phyloP scores from a whole-genome alignment of 2,329 filamentous ascomycete genomes.

The Alternaria arbusti region DNA sequence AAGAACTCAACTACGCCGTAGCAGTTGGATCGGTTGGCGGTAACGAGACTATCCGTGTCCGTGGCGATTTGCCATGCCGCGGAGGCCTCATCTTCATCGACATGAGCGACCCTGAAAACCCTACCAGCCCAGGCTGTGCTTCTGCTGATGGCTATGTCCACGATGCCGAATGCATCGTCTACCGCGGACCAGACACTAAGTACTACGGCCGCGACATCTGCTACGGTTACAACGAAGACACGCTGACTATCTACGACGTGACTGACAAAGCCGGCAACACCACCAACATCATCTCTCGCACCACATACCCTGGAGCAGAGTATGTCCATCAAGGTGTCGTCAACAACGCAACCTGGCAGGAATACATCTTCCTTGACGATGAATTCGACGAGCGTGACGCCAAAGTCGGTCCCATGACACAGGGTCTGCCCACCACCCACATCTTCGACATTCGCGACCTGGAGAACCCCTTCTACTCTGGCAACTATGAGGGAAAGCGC shows the following conservation, averaged over 20 bases:
- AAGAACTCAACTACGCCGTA: constrained; percentile 37
- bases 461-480: constrained; percentile 44
- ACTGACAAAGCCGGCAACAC: constrained; percentile 52
- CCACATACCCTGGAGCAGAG: constrained; percentile 58
- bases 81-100: constrained; percentile 64
- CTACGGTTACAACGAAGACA: constrained; percentile 62
- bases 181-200: constrained; percentile 56
- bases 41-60: constrained; percentile 33
- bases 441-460: constrained; percentile 44
- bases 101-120: constrained; percentile 59
- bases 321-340: constrained; percentile 62
- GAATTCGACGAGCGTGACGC: constrained; percentile 41
- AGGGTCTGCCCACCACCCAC: constrained; percentile 38
- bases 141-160: constrained; percentile 64
- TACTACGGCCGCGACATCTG: constrained; percentile 60
- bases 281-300: constrained; percentile 57
- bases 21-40: constrained; percentile 36
- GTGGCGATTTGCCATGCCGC: constrained; percentile 48
- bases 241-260: constrained; percentile 58
- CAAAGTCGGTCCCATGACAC: constrained; percentile 35
- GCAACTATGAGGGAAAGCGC: constrained; percentile 46
- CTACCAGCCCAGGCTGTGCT: constrained; percentile 59
- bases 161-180: constrained; percentile 64
- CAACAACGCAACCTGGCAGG: constrained; percentile 33
- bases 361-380: constrained; percentile 40